Evolutionary conservation across 192 early-diverging fungal species (phyloP).

Genomic region (Rhizophagus sp.): DNA sequence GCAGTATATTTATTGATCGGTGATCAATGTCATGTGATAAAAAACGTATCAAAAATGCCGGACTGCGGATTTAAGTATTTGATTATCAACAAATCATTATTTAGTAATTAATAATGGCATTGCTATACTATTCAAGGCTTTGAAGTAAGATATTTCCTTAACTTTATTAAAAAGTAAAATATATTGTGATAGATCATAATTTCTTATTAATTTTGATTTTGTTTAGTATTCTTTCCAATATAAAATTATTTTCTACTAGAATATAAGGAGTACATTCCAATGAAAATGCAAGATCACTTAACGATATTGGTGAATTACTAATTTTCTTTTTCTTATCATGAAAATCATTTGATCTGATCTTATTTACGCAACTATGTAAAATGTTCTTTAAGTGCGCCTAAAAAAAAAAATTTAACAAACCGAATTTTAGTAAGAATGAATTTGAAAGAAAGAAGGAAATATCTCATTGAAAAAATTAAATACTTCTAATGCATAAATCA

Average conservation of each 20-base stretch:
- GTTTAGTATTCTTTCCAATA: neutral
- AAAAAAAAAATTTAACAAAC: neutral
- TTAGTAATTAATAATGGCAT: too few relatives aligned
- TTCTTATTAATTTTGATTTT: too few relatives aligned
- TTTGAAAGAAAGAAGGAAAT: neutral
- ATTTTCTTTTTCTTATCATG: neutral
- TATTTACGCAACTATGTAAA: conserved; percentile 1
- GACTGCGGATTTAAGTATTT: too few relatives aligned
- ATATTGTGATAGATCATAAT: too few relatives aligned
- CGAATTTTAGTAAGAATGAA: neutral
- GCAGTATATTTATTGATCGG: too few relatives aligned
- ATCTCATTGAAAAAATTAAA: neutral
- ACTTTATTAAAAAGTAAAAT: too few relatives aligned
- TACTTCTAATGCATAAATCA: conserved; percentile 7
- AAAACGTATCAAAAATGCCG: too few relatives aligned
- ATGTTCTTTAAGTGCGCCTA: neutral
- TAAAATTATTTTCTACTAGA: neutral
- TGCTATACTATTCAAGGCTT: too few relatives aligned
- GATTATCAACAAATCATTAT: too few relatives aligned
- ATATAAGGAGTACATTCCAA: conserved; percentile 3
- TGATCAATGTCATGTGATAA: too few relatives aligned
- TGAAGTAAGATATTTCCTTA: too few relatives aligned
- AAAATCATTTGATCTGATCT: neutral
- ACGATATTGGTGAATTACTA: neutral
- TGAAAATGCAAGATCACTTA: conserved; percentile 20